Evolutionary conservation across 1,284 basidiomycete genomes (phyloP).

Genomic region (Hymenochaete sp.): DNA sequence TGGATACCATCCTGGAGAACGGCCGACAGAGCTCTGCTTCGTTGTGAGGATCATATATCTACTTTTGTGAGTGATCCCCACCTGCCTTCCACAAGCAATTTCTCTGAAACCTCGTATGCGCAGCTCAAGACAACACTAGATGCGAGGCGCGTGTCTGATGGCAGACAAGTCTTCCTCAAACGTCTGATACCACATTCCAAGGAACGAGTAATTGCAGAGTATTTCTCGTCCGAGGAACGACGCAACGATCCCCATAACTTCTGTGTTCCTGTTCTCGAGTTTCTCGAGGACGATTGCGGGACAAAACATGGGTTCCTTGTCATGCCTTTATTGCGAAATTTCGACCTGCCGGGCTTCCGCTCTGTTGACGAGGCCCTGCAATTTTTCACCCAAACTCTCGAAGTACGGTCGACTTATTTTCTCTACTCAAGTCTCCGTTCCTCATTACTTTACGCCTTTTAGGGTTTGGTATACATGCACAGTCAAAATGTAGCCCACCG

Average conservation of each 20-base stretch:
- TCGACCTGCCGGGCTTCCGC: conserved; percentile 26
- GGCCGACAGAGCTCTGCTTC: conserved; percentile 7
- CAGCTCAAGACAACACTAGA: too few species aligned
- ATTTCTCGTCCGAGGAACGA: conserved; percentile 19
- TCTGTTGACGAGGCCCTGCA: conserved; percentile 27
- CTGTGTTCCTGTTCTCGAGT: conserved; percentile 25
- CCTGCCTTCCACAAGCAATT: too few species aligned
- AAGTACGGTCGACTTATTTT: too few species aligned
- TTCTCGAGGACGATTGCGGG: conserved; percentile 22
- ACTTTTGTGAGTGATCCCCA: conserved; percentile 20
- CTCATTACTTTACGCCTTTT: too few species aligned
- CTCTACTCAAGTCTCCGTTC: too few species aligned
- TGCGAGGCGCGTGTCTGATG: conserved; percentile 5
- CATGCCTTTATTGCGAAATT: conserved; percentile 27
- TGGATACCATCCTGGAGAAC: conserved; percentile 26
- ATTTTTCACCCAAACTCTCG: conserved; percentile 29
- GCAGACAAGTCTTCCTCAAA: conserved; percentile 11
- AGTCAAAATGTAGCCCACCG: too few species aligned
- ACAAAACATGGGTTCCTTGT: conserved; percentile 24
- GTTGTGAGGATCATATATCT: conserved; percentile 22
- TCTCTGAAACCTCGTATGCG: too few species aligned
- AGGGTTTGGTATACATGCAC: too few species aligned
- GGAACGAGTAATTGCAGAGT: conserved; percentile 21
- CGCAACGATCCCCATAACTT: conserved; percentile 25
- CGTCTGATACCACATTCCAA: too few species aligned